Evolutionary conservation across 495 filamentous ascomycete species (phyloP).

Genomic region (Penicillium fimorum): DNA sequence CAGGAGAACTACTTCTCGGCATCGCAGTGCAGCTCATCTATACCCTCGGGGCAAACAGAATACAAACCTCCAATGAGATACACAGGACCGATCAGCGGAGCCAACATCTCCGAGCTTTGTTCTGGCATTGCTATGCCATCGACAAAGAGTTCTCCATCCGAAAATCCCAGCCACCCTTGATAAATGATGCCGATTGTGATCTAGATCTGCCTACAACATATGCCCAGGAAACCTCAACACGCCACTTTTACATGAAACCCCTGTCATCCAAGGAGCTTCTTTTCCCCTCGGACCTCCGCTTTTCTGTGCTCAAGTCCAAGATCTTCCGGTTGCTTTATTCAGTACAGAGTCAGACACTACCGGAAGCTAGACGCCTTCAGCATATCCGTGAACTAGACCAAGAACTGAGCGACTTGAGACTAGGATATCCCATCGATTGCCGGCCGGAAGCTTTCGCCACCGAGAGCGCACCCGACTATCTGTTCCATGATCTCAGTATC

Average conservation of each 20-base stretch:
- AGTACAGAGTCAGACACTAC: slow-evolving; percentile 7
- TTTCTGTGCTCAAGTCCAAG: slow-evolving; percentile 31
- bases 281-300: slow-evolving; percentile 30
- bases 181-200: slow-evolving; percentile 35
- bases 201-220: slow-evolving; percentile 29
- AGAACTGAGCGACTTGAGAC: slow-evolving; percentile 25
- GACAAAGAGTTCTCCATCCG: slow-evolving; percentile 38
- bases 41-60: slow-evolving; percentile 23
- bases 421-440: slow-evolving; percentile 19
- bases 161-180: slow-evolving; percentile 24
- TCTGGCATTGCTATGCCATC: slow-evolving; percentile 38
- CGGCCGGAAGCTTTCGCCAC: slow-evolving; percentile 27
- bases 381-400: slow-evolving; percentile 29
- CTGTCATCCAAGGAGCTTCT: slow-evolving; percentile 26
- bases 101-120: slow-evolving; percentile 32
- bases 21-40: slow-evolving; percentile 24
- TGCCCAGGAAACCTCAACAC: slow-evolving; percentile 17
- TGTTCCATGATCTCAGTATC: slow-evolving; percentile 31
- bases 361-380: slow-evolving; percentile 25
- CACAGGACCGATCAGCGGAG: slow-evolving; percentile 8
- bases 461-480: slow-evolving; percentile 20
- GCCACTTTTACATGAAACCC: slow-evolving; percentile 24
- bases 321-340: slow-evolving; percentile 30
- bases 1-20: slow-evolving; percentile 22
- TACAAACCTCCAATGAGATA: slow-evolving; percentile 1